A percentile compares a stretch with the other conserved stretches of the same genome.
Evolutionary conservation across 192 early-diverging fungal species (phyloP).

Genomic region (Bifiguratus adelaidae): DNA sequence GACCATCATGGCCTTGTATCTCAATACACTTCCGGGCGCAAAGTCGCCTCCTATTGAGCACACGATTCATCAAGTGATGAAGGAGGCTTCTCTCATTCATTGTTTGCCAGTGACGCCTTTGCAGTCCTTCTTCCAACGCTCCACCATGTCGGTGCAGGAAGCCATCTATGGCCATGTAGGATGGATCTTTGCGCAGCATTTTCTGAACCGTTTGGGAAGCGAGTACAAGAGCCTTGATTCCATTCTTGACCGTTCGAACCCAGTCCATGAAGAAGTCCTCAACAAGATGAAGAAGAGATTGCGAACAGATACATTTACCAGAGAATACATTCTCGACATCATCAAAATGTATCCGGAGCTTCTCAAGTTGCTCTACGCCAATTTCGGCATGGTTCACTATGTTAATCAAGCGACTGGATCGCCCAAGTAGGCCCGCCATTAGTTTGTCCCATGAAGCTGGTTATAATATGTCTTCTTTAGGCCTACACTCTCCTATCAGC

Average conservation of each 20-base stretch:
- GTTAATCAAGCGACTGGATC: conserved; percentile 51
- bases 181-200: conserved; percentile 99
- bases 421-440: too few species aligned
- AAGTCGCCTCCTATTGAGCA: conserved; percentile 78
- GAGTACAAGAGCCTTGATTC: conserved; percentile 82
- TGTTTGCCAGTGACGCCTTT: conserved; percentile 92
- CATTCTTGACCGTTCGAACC: conserved; percentile 73
- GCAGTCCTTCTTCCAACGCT: conserved; percentile 88
- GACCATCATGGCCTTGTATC: conserved; percentile 87
- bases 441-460: too few species aligned
- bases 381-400: conserved; percentile 94
- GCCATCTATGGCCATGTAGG: conserved; percentile 90
- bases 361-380: conserved; percentile 84
- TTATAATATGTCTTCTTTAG: conserved; percentile 25
- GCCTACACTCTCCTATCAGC: conserved; percentile 83
- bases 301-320: conserved; percentile 94
- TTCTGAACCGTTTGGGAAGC: conserved; percentile 93
- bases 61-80: conserved; percentile 87
- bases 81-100: conserved; percentile 94
- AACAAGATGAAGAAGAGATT: conserved; percentile 97
- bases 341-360: conserved; percentile 91
- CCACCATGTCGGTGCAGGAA: conserved; percentile 90
- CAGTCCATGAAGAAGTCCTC: conserved; percentile 84
- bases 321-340: conserved; percentile 96
- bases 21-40: conserved; percentile 71